Conservation (phyloP, 176 grass and related monocot species). For the Metroxylon sagu region DNA sequence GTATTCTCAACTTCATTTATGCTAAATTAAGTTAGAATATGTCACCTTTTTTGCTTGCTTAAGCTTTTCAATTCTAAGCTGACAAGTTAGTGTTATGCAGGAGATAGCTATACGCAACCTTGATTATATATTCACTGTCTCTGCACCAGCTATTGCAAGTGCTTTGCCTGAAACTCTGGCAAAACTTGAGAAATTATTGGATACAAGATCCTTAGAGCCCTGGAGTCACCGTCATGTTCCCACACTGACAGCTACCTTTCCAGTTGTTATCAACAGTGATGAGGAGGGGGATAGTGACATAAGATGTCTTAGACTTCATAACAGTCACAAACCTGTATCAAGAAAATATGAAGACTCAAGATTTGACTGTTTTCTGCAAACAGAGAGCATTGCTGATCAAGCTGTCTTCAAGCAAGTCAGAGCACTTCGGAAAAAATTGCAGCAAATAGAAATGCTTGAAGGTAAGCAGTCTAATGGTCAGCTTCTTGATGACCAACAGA, state of each 20-base stretch:
- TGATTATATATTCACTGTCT: conserved; percentile 87
- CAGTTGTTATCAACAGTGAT: conserved; percentile 67
- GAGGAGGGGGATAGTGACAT: conserved; percentile 51
- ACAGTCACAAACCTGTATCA: conserved; percentile 32
- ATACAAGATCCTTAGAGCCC: conserved; percentile 61
- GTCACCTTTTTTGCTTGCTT: too few relatives aligned
- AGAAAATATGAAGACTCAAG: conserved; percentile 48
- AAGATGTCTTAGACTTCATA: conserved; percentile 33
- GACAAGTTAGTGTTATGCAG: conserved; percentile 34
- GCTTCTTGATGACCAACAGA: conserved; percentile 76
- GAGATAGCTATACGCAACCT: conserved; percentile 87
- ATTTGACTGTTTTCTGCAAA: conserved; percentile 53
- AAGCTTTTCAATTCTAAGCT: neutral
- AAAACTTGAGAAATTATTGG: conserved; percentile 68
- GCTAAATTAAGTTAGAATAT: too few relatives aligned
- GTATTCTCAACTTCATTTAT: conserved; percentile 28
- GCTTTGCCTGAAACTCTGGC: conserved; percentile 74
- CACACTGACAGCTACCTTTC: conserved; percentile 82
- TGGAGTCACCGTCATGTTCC: conserved; percentile 89
- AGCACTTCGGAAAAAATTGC: conserved; percentile 81
- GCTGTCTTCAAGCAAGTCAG: conserved; percentile 73
- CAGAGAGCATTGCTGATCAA: conserved; percentile 51
- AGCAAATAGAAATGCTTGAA: conserved; percentile 97
- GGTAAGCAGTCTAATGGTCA: conserved; percentile 62
- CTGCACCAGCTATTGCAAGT: conserved; percentile 58